phyloP scores from a whole-genome alignment of 306 rosid genomes.

The Pyrus bretschneideri region DNA sequence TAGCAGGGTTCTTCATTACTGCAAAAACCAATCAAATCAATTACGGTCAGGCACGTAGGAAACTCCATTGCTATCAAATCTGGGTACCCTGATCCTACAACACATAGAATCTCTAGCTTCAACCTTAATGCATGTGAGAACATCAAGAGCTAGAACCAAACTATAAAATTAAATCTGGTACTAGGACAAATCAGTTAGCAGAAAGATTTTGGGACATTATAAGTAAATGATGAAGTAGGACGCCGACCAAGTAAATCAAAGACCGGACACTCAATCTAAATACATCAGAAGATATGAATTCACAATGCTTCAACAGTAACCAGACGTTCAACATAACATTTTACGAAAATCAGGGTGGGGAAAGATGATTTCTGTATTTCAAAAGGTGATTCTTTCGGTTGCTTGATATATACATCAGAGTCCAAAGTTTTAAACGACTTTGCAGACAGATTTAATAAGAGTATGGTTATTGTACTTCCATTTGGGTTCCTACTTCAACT shows the following conservation, averaged over 20 bases:
- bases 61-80: too few relatives aligned
- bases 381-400: too few relatives aligned
- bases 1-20: conserved; percentile 92
- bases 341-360: neutral
- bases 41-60: too few relatives aligned
- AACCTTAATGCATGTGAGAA: too few relatives aligned
- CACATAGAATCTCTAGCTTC: too few relatives aligned
- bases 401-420: too few relatives aligned
- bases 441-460: too few relatives aligned
- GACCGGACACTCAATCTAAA: neutral
- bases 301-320: neutral
- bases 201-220: neutral
- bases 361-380: neutral
- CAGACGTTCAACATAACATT: neutral
- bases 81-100: too few relatives aligned
- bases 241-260: neutral
- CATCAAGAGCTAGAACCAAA: neutral
- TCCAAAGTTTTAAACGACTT: too few relatives aligned
- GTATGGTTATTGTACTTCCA: too few relatives aligned
- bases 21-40: conserved; percentile 22
- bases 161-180: neutral
- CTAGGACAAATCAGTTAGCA: neutral
- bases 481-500: neutral
- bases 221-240: neutral
- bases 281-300: neutral